Evolutionary conservation across 208 protist species (phyloP).

Genomic region (Crithidia acanthocephali): DNA sequence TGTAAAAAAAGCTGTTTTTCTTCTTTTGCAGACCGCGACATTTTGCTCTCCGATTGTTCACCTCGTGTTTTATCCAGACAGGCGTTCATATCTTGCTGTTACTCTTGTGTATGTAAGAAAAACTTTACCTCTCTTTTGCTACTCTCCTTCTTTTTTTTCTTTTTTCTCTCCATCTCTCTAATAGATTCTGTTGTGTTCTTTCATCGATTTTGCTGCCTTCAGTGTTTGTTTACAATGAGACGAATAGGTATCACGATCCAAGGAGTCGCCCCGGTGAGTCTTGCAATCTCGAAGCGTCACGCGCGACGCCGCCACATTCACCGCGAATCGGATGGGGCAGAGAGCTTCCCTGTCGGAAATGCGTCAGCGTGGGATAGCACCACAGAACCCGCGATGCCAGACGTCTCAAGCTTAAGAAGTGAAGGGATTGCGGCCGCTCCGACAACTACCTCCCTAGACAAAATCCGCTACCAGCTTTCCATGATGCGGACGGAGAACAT

Average conservation of each 20-base stretch:
- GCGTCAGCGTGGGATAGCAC: neutral
- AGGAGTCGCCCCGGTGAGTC: neutral
- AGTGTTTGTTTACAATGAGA: constrained; percentile 3
- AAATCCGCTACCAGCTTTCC: constrained; percentile 56
- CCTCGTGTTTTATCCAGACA: no score
- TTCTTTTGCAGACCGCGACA: no score
- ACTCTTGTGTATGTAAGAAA: no score
- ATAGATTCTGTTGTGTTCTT: no score
- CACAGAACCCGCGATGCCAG: neutral
- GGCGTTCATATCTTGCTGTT: no score
- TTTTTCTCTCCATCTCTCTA: no score
- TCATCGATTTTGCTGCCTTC: neutral
- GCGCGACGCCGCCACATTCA: constrained; percentile 22
- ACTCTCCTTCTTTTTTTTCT: no score
- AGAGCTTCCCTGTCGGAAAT: neutral
- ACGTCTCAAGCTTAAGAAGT: constrained; percentile 27
- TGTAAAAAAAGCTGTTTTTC: no score
- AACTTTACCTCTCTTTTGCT: no score
- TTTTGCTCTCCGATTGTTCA: no score
- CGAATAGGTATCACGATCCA: neutral
- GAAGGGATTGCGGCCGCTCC: constrained; percentile 54
- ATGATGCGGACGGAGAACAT: constrained; percentile 31
- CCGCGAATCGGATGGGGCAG: neutral
- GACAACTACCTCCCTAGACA: constrained; percentile 55
- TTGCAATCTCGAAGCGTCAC: constrained; percentile 10